Conservation (phyloP, 1,284 basidiomycete genomes). For the Gomphus sp. region DNA sequence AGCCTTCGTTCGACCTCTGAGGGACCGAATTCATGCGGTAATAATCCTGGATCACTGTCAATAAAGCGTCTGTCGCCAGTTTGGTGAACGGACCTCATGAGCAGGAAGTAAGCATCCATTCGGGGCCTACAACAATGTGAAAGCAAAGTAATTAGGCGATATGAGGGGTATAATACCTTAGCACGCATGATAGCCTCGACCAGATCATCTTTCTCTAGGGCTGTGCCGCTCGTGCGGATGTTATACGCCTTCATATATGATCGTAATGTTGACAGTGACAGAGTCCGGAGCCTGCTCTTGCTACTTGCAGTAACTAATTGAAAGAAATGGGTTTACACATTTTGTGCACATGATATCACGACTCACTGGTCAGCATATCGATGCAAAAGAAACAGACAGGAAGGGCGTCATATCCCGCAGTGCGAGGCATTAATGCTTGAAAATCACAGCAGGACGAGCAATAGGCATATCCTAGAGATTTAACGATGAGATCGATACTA, state of each 20-base stretch:
- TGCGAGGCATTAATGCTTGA: constrained; percentile 63
- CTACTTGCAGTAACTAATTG: constrained; percentile 56
- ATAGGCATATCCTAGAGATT: constrained; percentile 49
- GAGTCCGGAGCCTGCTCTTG: constrained; percentile 39
- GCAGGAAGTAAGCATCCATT: constrained; percentile 47
- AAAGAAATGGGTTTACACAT: neutral
- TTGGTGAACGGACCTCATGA: constrained; percentile 37
- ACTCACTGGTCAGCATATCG: constrained; percentile 57
- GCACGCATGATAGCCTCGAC: constrained; percentile 51
- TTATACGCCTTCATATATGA: constrained; percentile 62
- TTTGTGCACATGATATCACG: neutral
- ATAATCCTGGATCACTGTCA: constrained; percentile 24
- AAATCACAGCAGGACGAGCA: constrained; percentile 66
- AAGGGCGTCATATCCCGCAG: constrained; percentile 50
- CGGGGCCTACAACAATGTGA: constrained; percentile 22
- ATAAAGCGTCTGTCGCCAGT: constrained; percentile 12
- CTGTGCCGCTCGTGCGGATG: constrained; percentile 47
- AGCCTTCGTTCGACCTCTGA: constrained; percentile 25
- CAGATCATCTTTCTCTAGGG: constrained; percentile 63
- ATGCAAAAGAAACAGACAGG: constrained; percentile 66
- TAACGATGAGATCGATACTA: constrained; percentile 8
- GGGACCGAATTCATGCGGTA: constrained; percentile 65
- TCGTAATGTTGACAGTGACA: constrained; percentile 52
- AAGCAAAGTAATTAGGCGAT: constrained; percentile 2
- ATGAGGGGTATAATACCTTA: constrained; percentile 33